Evolutionary conservation across 1,284 basidiomycete species (phyloP), one percentile per base, ranked within the genome.

Genomic region (Cerioporus squamosus): DNA sequence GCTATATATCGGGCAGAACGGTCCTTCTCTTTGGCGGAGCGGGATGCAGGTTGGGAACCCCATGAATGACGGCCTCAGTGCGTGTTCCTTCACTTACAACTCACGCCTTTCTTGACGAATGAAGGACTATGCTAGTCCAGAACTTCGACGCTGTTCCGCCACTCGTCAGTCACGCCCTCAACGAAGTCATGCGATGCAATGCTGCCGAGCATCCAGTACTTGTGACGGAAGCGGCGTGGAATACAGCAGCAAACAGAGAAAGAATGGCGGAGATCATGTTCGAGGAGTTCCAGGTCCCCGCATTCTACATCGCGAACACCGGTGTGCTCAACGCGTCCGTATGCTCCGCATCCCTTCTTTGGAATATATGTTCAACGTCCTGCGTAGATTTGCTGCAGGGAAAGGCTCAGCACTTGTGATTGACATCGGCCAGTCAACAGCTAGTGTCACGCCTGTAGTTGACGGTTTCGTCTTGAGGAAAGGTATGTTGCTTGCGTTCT

Each of bases 381-480:
- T 40, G 8, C 47, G 12, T 17, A 29, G 15, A 2, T 99, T 99
- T 73, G 94, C 97, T 10, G 91, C 96, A 48, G 97, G 97, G 36
- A 97, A 96, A 74, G 95, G 95, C 1, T 96, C 96, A 29, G 95
- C 97, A 3, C 81, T 99, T 49, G 93, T 99, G 0, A 88, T 99
- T 48, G 97, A 99, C 69, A 85, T 99, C 43, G 97, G 97, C 5
- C 89, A 94, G 62, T 86, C 91, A 20, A 88, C 90, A 72, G 89
- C 91, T 9, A 96, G 93, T 61, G 93, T 97, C 17, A 95, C 94
- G 1, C 97, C 97, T 1, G 92, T 99, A 10, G 94, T 97, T 8
- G 97, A 99, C 69, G 97, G 97, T 0, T 99, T 99, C 69, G 97
- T 99, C 38, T 83, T 99, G 47, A 85, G 96, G 65, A 98, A 98